Evolutionary conservation across 768 basidiomycete species (phyloP), one percentile per base, ranked within the genome.

Genomic region (Russula griseocarnosa): DNA sequence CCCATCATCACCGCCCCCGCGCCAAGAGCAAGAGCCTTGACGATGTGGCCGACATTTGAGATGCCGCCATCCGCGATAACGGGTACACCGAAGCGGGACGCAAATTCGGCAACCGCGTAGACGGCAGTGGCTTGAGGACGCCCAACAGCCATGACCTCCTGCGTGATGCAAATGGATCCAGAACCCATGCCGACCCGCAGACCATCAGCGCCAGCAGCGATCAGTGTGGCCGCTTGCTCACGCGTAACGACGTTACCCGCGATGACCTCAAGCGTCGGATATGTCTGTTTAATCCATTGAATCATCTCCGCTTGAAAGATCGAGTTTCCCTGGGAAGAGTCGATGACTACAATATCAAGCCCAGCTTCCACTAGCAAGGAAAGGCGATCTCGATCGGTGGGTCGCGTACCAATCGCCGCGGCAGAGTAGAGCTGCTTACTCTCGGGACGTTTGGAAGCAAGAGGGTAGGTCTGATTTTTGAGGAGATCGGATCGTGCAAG

Each of bases 1-100:
- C 97, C 97, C 97, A 99, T 98, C 97, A 98, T 98, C 58, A 98
- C 94, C 4, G 94, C 95, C 26, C 88, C 87, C 3, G 96, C 97
- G 57, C 97, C 97, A 16, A 98, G 83, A 1, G 94, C 80, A 53
- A 98, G 79, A 4, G 97, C 97, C 79, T 99, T 99, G 73, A 98
- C 94, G 69, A 98, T 90, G 74, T 99, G 97, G 0, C 96, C 97
- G 38, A 98, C 90, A 74, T 98, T 99, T 44, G 87, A 77, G 68
- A 99, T 86, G 36, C 97, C 97, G 58, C 97, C 97, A 73, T 99
- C 97, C 5, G 97, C 96, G 63, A 97, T 88, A 70, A 97, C 92
- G 2, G 97, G 97, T 0, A 99, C 87, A 32, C 96, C 97, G 74
- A 99, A 98, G 72, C 88, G 86, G 76, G 73, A 82, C 13, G 95